Base-by-base conservation (phyloP, 2,329 filamentous ascomycete genomes). In the Calonectria hongkongensis region DNA sequence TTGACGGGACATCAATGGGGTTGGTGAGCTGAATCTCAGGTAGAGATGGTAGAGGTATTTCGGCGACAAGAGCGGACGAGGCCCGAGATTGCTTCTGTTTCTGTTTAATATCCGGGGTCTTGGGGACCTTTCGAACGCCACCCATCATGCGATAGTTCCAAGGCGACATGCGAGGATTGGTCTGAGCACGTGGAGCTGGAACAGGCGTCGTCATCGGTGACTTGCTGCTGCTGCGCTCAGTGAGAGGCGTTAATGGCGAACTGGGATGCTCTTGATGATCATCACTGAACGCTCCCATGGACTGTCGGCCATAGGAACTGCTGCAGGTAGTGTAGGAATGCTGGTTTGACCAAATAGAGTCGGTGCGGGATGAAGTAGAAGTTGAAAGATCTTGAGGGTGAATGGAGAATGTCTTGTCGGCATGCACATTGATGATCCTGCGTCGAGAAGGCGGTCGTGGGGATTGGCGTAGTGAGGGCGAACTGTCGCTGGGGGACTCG, bases 351-450 rank as follows among this genome's bases (percentile, higher is more conserved):
- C 80, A 80, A 21, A 81, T 73, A 21, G 82, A 83, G n/a, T 81
- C 74, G 16, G 80, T 77, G 70, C 78, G 76, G 12, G 81, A 83
- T 7, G 80, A 81, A 12, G 76, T 72, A 10, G 80, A 79, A 15
- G 75, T 70, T 13, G 80, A 79, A 43, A 72, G 70, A n/a, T 79
- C 71, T 51, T 87, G 78, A 80, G 81, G 82, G 74, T 86, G 74
- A 69, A 91, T 81, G 18, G 89, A 90, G 76, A 92, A 92, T 5
- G 90, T 92, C 82, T 90, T 90, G 81, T 92, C 88, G 7, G 89
- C 81, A 76, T 91, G 86, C 33, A 92, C 82, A 66, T 85, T 86
- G 71, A 92, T 86, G 36, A 87, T 79, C 73, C 86, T 81, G 45
- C 82, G 82, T 56, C 80, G 79, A 15, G 82, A 80, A 25, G 82